These are phyloP conservation scores for Halophytophthora batemanensis DNA, from an alignment of 352 stramenopile genomes.

Conservation along the genomic window DNA sequence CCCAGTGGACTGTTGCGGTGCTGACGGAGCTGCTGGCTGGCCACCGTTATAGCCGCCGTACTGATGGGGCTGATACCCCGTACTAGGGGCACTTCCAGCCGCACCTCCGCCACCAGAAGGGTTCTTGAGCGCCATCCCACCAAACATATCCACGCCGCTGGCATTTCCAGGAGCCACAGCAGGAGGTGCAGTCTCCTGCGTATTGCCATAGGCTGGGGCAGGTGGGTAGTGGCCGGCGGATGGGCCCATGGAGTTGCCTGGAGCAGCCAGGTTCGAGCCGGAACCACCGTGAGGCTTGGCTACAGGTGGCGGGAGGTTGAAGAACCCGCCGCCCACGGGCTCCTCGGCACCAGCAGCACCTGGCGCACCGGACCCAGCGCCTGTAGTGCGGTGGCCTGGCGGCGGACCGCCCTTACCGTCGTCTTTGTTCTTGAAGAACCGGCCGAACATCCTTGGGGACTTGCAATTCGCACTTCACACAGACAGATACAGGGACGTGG, in stretches of 20 bases:
- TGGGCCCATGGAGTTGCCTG: slow-evolving; percentile 14
- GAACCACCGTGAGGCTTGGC: slow-evolving; percentile 37
- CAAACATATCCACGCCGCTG: slow-evolving; percentile 62
- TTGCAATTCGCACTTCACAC: not conserved
- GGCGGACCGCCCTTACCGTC: slow-evolving; percentile 59
- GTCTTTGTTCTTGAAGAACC: slow-evolving; percentile 86
- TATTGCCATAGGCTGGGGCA: slow-evolving; percentile 15
- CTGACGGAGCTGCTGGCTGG: not conserved
- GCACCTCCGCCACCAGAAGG: slow-evolving; percentile 5
- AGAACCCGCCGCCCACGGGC: slow-evolving; percentile 69
- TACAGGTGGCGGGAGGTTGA: slow-evolving; percentile 76
- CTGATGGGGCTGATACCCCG: slow-evolving; percentile 23
- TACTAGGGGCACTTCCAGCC: slow-evolving; percentile 8
- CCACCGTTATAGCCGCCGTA: slow-evolving; percentile 31
- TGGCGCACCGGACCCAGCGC: slow-evolving; percentile 10
- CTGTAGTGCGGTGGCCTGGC: slow-evolving; percentile 47
- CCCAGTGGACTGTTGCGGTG: slow-evolving; percentile 5
- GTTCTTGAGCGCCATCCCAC: slow-evolving; percentile 65
- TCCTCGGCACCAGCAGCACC: slow-evolving; percentile 26
- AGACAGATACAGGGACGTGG: not conserved
- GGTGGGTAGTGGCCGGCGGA: slow-evolving; percentile 17
- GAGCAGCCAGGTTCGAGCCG: slow-evolving; percentile 8
- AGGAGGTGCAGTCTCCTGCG: slow-evolving; percentile 14
- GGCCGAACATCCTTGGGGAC: slow-evolving; percentile 52
- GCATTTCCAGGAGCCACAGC: not conserved